Percentiles rank a stretch among this genome's conserved stretches.
These are phyloP conservation scores for Dissophora ornata DNA, from an alignment of 192 early-diverging fungal species.

Conservation along the genomic window DNA sequence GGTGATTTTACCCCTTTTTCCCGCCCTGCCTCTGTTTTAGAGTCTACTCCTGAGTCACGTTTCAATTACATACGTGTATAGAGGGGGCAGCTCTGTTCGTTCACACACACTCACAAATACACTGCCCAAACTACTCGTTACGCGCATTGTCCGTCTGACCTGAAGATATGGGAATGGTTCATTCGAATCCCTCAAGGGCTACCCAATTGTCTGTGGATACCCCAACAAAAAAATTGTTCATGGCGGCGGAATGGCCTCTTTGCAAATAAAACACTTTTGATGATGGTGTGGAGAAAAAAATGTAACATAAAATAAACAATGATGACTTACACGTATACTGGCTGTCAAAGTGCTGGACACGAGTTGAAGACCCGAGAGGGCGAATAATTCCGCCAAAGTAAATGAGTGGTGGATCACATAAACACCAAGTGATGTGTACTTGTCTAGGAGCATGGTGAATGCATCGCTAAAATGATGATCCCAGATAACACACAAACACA, in stretches of 20 bases:
- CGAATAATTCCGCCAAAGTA: conserved; percentile 80
- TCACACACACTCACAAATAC: neutral
- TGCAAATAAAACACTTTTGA: too few species aligned
- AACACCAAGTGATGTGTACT: conserved; percentile 71
- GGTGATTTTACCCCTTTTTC: too few species aligned
- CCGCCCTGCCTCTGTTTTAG: neutral
- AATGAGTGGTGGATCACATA: conserved; percentile 76
- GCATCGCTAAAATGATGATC: conserved; percentile 53
- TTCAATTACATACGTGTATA: conserved; percentile 7
- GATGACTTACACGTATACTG: conserved; percentile 62
- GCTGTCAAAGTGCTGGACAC: conserved; percentile 80
- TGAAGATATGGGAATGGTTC: too few species aligned
- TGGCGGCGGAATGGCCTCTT: too few species aligned
- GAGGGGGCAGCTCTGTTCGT: too few species aligned
- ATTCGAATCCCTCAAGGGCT: too few species aligned
- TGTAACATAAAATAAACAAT: neutral
- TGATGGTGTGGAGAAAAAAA: too few species aligned
- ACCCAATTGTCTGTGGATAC: neutral
- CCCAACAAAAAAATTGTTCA: too few species aligned
- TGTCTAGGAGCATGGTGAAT: conserved; percentile 69
- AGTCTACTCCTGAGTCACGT: conserved; percentile 13
- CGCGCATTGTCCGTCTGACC: too few species aligned
- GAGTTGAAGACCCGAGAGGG: conserved; percentile 82
- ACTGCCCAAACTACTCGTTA: too few species aligned
- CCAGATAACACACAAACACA: neutral